Percentiles rank a stretch among this genome's conserved stretches.
These are phyloP conservation scores for Clonostachys chloroleuca DNA, from an alignment of 2,329 filamentous ascomycete genomes.

Conservation along the genomic window DNA sequence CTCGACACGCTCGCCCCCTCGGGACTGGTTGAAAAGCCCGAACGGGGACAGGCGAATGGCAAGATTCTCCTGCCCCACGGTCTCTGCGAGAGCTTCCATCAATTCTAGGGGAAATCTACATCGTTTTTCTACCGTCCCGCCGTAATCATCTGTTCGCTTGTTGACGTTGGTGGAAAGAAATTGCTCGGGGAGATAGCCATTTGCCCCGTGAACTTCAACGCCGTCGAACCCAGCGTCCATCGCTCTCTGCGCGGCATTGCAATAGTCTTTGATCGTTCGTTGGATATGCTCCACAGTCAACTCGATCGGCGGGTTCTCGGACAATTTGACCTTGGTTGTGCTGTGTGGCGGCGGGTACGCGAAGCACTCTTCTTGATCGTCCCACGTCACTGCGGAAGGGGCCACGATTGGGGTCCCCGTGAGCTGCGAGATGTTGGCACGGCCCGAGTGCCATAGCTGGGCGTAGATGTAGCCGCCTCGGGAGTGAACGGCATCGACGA, in stretches of 20 bases:
- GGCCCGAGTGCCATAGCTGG: constrained; percentile 51
- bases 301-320: constrained; percentile 17
- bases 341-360: constrained; percentile 24
- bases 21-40: constrained; percentile 45
- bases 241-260: constrained; percentile 30
- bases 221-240: constrained; percentile 48
- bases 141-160: constrained; percentile 27
- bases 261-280: constrained; percentile 19
- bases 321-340: constrained; percentile 31
- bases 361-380: constrained; percentile 33
- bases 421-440: constrained; percentile 26
- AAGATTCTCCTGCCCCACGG: constrained; percentile 37
- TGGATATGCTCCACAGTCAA: constrained; percentile 35
- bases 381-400: constrained; percentile 37
- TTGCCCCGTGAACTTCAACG: constrained; percentile 32
- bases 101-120: constrained; percentile 51
- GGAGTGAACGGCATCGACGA: constrained; percentile 58
- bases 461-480: constrained; percentile 55
- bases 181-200: constrained; percentile 32
- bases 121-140: constrained; percentile 20
- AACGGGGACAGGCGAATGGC: constrained; percentile 41
- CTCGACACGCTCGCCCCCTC: constrained; percentile 43
- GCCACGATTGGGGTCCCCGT: constrained; percentile 27
- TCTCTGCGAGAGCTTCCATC: constrained; percentile 34
- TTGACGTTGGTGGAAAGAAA: constrained; percentile 29